Conservation (phyloP, 805 yeast species). For the Komagataella phaffii region DNA sequence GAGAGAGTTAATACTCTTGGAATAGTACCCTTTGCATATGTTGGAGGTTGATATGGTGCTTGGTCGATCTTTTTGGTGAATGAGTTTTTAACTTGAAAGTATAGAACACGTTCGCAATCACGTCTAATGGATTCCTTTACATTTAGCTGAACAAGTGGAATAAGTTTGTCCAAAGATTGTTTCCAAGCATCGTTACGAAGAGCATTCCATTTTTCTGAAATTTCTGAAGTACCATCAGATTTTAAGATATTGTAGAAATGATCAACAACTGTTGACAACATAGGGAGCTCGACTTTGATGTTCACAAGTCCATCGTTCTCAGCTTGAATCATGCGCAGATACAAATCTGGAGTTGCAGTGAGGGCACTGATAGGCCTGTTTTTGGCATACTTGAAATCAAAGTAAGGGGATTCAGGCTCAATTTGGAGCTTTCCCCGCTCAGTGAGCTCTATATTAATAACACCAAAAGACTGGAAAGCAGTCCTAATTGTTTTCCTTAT, state of each 20-base stretch:
- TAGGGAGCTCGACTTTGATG: constrained; percentile 42
- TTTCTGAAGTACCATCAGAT: constrained; percentile 68
- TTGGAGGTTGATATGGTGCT: constrained; percentile 82
- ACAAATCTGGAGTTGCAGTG: constrained; percentile 62
- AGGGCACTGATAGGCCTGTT: constrained; percentile 72
- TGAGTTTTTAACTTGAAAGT: constrained; percentile 53
- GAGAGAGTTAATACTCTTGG: constrained; percentile 78
- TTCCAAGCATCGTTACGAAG: constrained; percentile 57
- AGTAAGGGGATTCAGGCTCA: constrained; percentile 67
- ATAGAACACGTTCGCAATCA: constrained; percentile 60
- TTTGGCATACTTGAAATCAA: constrained; percentile 83
- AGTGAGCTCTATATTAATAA: constrained; percentile 62
- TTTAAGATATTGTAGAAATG: constrained; percentile 42
- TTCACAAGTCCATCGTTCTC: constrained; percentile 65
- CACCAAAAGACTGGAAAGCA: constrained; percentile 50
- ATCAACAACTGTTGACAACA: constrained; percentile 27
- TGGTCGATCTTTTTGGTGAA: constrained; percentile 72
- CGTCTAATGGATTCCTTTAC: constrained; percentile 74
- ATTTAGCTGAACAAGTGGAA: constrained; percentile 55
- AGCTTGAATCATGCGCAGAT: constrained; percentile 84
- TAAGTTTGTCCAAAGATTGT: constrained; percentile 52
- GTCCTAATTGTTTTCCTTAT: constrained; percentile 58
- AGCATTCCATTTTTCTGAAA: constrained; percentile 70
- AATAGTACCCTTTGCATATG: constrained; percentile 64
- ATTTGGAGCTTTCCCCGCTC: constrained; percentile 74